Base-by-base conservation (phyloP, 768 basidiomycete species). In the Lentinula boryana region DNA sequence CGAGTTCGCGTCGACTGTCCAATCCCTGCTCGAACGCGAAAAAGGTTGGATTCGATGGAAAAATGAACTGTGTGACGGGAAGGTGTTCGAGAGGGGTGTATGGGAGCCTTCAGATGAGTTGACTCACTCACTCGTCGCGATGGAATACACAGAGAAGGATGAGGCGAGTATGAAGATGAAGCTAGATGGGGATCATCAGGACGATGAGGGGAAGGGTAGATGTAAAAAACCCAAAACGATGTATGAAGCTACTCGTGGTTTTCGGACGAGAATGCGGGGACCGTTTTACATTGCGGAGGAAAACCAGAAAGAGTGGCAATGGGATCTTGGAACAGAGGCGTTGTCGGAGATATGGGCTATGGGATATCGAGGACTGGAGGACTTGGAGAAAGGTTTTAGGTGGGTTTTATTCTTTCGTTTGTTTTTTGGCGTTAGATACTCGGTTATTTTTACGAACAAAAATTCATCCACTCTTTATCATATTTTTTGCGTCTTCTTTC, bases 21-120 rank as follows among this genome's bases (percentile, higher is more conserved):
- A 70, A 56, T 76, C 80, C 8, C 87, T 94, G 38, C 77, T 95
- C 5, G 86, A 91, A 64, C 80, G 93, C 55, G 93, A 95, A 73
- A 87, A 84, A 70, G 94, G 93, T 67, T 95, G 93, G 93, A 84
- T 92, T 3, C 84, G 82, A 63, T 95, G 92, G 93, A 95, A 95
- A 75, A 90, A 89, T 64, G 86, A 90, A 44, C 71, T 88, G 2
- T 95, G 93, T 68, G 75, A 83, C 15, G 83, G 88, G 23, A 40
- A 10, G 9, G 55, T 56, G 3, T 94, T 95, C 67, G 90, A 92
- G 68, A 86, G 86, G 65, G 85, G 85, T 41, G 78, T 88, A 5
- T 84, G 87, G 82, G 58, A 40, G 38, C 31, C 41, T 43, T 38
- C 36, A 3, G 55, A 56, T 15, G 55, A 40, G 8, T 18, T 43